phyloP scores from a whole-genome alignment of 345 rosid genomes.

The Populus ilicifolia region DNA sequence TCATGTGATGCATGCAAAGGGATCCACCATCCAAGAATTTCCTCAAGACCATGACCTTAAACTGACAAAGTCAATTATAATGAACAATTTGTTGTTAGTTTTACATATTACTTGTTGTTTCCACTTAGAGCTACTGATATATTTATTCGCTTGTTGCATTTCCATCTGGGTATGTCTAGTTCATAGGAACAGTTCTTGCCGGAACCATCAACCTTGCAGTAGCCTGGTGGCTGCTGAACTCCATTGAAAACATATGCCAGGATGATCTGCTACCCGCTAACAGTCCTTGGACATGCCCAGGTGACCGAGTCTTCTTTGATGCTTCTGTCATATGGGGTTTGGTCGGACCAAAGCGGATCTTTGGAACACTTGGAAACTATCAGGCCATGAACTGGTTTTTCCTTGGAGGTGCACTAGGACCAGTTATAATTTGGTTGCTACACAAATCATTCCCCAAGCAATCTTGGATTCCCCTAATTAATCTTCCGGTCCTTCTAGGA shows the following conservation, averaged over 20 bases:
- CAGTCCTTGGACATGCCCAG: constrained; percentile 92
- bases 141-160: neutral
- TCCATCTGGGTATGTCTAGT: constrained; percentile 24
- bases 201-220: constrained; percentile 76
- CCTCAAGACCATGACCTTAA: neutral
- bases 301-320: constrained; percentile 80
- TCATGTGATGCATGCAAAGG: neutral
- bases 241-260: constrained; percentile 70
- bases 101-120: neutral
- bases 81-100: neutral
- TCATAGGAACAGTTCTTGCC: constrained; percentile 78
- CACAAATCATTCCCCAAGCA: constrained; percentile 74
- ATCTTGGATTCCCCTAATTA: constrained; percentile 78
- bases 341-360: constrained; percentile 75
- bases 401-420: constrained; percentile 77
- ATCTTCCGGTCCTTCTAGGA: constrained; percentile 87
- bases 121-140: constrained; percentile 1
- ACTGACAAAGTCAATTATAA: neutral
- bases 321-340: constrained; percentile 92
- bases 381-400: constrained; percentile 81
- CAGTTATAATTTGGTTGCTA: constrained; percentile 56
- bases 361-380: constrained; percentile 72
- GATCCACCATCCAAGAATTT: neutral
- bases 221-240: constrained; percentile 80
- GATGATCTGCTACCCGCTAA: constrained; percentile 61